Evolutionary conservation across 371 early-diverging fungal genomes (phyloP), one percentile per base, ranked within the genome.

Genomic region (Mycotypha africana): DNA sequence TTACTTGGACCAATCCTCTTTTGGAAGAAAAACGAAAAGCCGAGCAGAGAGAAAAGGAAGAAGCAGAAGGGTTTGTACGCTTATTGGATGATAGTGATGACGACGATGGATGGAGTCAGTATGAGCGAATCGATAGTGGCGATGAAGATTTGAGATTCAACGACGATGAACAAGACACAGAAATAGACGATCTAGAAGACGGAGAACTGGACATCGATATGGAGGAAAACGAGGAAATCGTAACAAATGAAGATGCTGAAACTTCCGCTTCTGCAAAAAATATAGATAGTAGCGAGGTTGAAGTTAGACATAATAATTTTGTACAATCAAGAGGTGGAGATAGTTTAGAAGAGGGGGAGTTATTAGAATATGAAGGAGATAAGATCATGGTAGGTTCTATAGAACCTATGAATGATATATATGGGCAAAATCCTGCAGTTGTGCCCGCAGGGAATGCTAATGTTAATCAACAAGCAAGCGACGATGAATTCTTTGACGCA

Each of bases 81-180:
- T 53, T 71, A 19, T 67, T 65, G 59, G 65, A 67, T 50, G 60
- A 59, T n/a, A n/a, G n/a, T n/a, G n/a, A n/a, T n/a, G n/a, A n/a
- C n/a, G n/a, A n/a, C n/a, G n/a, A n/a, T n/a, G 65, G 56, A 4
- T 67, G 65, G 67, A 49, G 54, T 43, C 54, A 54, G 9, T 54
- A 44, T 31, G 47, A 54, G 36, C 41, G 47, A 34, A 41, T 33
- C 14, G 43, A 43, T 14, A 12, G 14, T 43, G 15, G 32, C n/a
- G 33, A 24, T 25, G 47, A 47, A 17, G 51, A 47, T 42, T n/a
- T n/a, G n/a, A n/a, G 57, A 31, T 56, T 56, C 20, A 49, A 35
- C 33, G 56, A 55, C 3, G 38, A 38, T 20, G 21, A 61, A n/a
- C 51, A 47, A 1, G 50, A 47, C 4, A 58, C 49, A n/a, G 42